These are phyloP conservation scores for Volvariella surrecta DNA, from an alignment of 1,284 basidiomycete species.

Conservation along the genomic window DNA sequence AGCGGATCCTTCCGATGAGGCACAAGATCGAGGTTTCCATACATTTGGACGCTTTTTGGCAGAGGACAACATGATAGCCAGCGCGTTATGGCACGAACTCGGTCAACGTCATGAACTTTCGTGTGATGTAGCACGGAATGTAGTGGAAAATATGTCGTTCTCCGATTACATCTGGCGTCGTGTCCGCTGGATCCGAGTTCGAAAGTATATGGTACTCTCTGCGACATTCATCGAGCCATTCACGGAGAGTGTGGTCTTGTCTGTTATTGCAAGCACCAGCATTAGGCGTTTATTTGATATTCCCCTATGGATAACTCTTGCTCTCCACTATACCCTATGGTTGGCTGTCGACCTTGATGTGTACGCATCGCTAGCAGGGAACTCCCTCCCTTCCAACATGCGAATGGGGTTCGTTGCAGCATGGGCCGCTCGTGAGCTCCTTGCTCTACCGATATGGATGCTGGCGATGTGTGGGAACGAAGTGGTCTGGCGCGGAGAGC, in stretches of 20 bases:
- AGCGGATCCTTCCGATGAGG: conserved; percentile 11
- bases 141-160: conserved; percentile 81
- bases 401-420: conserved; percentile 62
- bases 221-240: conserved; percentile 86
- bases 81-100: conserved; percentile 86
- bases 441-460: conserved; percentile 82
- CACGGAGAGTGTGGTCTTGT: conserved; percentile 75
- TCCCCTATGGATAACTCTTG: conserved; percentile 44
- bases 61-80: conserved; percentile 94
- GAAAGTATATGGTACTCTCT: conserved; percentile 82
- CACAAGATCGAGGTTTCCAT: conserved; percentile 48
- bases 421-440: conserved; percentile 70
- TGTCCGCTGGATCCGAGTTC: conserved; percentile 89
- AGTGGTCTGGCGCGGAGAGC: conserved; percentile 78
- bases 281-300: conserved; percentile 45
- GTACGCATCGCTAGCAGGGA: conserved; percentile 65
- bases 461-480: conserved; percentile 72
- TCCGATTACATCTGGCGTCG: conserved; percentile 78
- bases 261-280: conserved; percentile 53
- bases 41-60: conserved; percentile 84
- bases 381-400: conserved; percentile 41
- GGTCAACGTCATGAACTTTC: conserved; percentile 81
- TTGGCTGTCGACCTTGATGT: conserved; percentile 66
- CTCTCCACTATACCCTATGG: conserved; percentile 50
- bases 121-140: conserved; percentile 81